Percentiles rank a stretch among this genome's conserved stretches.
phyloP scores from a whole-genome alignment of 176 grass and related monocot species.

The Poa pratensis region DNA sequence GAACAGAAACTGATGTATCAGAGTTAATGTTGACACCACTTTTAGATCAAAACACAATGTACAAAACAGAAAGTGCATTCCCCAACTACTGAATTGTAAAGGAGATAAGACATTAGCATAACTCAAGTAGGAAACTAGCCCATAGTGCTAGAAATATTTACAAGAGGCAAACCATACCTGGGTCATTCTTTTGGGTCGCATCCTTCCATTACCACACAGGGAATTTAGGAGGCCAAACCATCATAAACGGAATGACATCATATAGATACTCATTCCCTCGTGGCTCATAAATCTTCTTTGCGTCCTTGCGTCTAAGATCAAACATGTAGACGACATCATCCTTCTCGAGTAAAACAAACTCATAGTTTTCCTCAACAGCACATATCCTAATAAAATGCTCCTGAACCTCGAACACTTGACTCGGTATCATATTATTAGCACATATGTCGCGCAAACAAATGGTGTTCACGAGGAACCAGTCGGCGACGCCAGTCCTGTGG shows the following conservation, averaged over 20 bases:
- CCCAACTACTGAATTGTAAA: background rate
- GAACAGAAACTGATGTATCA: too few relatives aligned
- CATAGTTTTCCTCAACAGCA: background rate
- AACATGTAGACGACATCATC: background rate
- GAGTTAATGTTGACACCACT: too few relatives aligned
- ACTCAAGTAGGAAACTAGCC: background rate
- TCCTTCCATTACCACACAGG: background rate
- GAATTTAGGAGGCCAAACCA: constrained; percentile 10
- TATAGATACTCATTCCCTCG: background rate
- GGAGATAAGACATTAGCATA: background rate
- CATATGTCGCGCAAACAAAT: constrained; percentile 7
- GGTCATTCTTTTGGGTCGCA: too few relatives aligned
- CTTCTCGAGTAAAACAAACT: constrained; percentile 13
- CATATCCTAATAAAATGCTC: background rate
- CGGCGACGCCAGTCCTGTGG: background rate
- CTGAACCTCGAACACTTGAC: background rate
- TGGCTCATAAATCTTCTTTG: background rate
- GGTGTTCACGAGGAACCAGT: constrained; percentile 9
- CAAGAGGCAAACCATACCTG: background rate
- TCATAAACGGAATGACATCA: background rate
- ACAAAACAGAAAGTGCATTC: too few relatives aligned
- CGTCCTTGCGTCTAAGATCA: background rate
- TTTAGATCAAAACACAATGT: background rate
- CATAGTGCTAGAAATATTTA: too few relatives aligned
- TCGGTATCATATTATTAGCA: background rate